Percentiles rank a stretch among this genome's conserved stretches.
These are phyloP conservation scores for Beauveria bassiana DNA, from an alignment of 2,329 filamentous ascomycete species.

Conservation along the genomic window DNA sequence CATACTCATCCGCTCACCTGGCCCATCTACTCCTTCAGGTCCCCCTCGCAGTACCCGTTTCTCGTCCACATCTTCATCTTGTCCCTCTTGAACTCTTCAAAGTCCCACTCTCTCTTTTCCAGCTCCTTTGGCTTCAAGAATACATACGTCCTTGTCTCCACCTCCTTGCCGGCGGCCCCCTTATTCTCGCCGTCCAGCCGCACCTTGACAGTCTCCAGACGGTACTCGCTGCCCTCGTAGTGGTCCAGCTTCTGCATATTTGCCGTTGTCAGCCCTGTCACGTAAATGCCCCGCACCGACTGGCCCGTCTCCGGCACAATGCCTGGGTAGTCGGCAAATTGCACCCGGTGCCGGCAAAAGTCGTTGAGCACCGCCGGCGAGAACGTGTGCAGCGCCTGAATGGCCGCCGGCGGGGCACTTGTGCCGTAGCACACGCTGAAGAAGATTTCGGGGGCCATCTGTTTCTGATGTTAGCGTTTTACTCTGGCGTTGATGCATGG, in stretches of 20 bases:
- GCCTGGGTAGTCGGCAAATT: constrained; percentile 69
- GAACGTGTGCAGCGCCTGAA: constrained; percentile 52
- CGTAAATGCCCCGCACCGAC: constrained; percentile 66
- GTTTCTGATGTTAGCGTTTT: constrained; percentile 1
- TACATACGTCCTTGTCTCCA: constrained; percentile 49
- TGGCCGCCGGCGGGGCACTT: constrained; percentile 37
- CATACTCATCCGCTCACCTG: not conserved
- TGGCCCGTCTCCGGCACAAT: constrained; percentile 52
- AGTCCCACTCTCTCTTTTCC: constrained; percentile 79
- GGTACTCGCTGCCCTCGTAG: constrained; percentile 76
- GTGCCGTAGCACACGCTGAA: constrained; percentile 72
- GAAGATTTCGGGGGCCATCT: constrained; percentile 83
- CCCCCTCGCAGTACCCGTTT: constrained; percentile 31
- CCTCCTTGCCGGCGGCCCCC: constrained; percentile 12
- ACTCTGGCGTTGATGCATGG: not conserved
- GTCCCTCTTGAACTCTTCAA: constrained; percentile 69
- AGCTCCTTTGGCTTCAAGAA: constrained; percentile 45
- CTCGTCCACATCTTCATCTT: constrained; percentile 54
- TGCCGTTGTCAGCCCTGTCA: constrained; percentile 67
- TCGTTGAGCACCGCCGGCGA: constrained; percentile 67
- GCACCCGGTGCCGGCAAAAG: constrained; percentile 65
- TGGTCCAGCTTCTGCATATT: constrained; percentile 69
- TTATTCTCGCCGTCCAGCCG: constrained; percentile 38
- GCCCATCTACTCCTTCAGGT: not conserved
- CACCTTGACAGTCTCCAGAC: constrained; percentile 38